phyloP scores from a whole-genome alignment of 2,329 filamentous ascomycete genomes.

The Metarhizium anisopliae region DNA sequence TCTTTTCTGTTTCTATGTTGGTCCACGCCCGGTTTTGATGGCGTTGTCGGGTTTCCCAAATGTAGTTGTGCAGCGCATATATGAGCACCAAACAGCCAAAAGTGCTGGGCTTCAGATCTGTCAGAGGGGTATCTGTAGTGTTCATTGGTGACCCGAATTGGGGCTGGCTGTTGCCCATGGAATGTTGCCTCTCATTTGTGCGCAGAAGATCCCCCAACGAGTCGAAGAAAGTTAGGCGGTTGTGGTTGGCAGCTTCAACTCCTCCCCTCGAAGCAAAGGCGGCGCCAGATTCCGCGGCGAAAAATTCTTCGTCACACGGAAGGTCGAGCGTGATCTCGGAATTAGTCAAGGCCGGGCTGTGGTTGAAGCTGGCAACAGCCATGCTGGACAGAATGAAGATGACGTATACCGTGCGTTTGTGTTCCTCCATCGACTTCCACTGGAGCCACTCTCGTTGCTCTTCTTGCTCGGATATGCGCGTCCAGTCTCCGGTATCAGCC shows the following conservation, averaged over 20 bases:
- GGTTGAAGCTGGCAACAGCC: slow-evolving; percentile 86
- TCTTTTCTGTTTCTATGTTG: slow-evolving; percentile 83
- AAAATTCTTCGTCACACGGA: slow-evolving; percentile 89
- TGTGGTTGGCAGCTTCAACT: slow-evolving; percentile 56
- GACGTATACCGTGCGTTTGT: slow-evolving; percentile 84
- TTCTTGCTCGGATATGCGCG: slow-evolving; percentile 35
- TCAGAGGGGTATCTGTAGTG: slow-evolving; percentile 38
- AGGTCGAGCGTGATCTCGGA: slow-evolving; percentile 85
- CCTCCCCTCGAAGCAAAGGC: slow-evolving; percentile 75
- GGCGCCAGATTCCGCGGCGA: slow-evolving; percentile 73
- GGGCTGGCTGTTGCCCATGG: slow-evolving; percentile 18
- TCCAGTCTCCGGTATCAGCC: slow-evolving; percentile 42
- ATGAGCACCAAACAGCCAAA: slow-evolving; percentile 90
- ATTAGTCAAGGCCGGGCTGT: slow-evolving; percentile 82
- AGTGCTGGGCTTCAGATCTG: slow-evolving; percentile 71
- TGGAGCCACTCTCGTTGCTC: slow-evolving; percentile 62
- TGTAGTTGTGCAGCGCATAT: slow-evolving; percentile 93
- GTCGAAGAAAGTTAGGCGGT: slow-evolving; percentile 68
- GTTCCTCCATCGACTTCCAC: slow-evolving; percentile 84
- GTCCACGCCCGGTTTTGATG: slow-evolving; percentile 88
- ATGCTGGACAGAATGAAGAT: slow-evolving; percentile 90
- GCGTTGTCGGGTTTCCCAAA: slow-evolving; percentile 91
- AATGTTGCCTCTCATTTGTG: slow-evolving; percentile 55
- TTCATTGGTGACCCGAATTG: not conserved
- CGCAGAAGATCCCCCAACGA: slow-evolving; percentile 74